Percentiles rank a stretch among this genome's conserved stretches.
phyloP scores from a whole-genome alignment of 73 alveolate species.

The Blepharisma stoltei region DNA sequence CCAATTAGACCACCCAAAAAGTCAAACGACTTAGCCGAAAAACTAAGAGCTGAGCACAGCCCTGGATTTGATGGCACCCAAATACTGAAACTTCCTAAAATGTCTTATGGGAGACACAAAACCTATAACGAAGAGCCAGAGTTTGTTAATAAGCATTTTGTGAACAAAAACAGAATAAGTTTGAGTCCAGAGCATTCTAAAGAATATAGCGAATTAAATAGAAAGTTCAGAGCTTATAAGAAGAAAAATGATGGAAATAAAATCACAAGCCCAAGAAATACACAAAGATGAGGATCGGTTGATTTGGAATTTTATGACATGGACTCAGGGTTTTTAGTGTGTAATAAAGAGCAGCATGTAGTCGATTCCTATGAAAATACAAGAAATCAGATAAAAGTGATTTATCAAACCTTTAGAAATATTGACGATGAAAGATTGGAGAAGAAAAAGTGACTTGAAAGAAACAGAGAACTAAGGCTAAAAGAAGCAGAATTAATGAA shows the following conservation, averaged over 20 bases:
- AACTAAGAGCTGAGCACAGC: too few relatives aligned
- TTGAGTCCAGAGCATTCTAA: background rate
- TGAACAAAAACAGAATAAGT: background rate
- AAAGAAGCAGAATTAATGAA: too few relatives aligned
- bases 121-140: slow-evolving; percentile 28
- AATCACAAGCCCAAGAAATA: background rate
- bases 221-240: background rate
- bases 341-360: too few relatives aligned
- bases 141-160: slow-evolving; percentile 26
- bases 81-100: slow-evolving; percentile 28
- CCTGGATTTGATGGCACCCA: too few relatives aligned
- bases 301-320: too few relatives aligned
- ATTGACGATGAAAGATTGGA: background rate
- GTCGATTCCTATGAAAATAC: too few relatives aligned
- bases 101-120: slow-evolving; percentile 29
- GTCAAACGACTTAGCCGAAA: too few relatives aligned
- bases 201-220: background rate
- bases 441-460: background rate
- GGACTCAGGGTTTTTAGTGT: too few relatives aligned
- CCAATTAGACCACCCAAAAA: too few relatives aligned
- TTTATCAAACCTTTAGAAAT: slow-evolving; percentile 3
- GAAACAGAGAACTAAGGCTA: too few relatives aligned
- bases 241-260: background rate
- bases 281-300: too few relatives aligned
- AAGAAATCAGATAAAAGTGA: too few relatives aligned